Base-by-base conservation (phyloP, 257 asterid species). In the Fraxinus excelsior region DNA sequence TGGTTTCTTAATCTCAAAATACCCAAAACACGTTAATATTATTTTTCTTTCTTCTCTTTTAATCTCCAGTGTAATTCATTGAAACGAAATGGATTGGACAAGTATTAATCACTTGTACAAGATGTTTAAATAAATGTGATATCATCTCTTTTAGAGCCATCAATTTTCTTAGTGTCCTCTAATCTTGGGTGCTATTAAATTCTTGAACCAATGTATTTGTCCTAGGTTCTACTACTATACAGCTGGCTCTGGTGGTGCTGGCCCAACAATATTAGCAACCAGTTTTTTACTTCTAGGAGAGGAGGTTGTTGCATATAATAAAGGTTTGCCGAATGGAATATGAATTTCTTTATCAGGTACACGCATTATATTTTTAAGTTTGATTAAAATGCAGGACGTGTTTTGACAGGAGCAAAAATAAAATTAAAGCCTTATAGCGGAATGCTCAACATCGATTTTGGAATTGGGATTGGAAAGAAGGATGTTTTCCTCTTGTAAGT, bases 211-310 rank as follows among this genome's bases (percentile, higher is more conserved):
- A 80, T 11, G 37, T 80, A 80, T 49, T 78, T 76, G 78, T 78
- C 60, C 76, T 84, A 95, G 99, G 87, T 95, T 90, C 88, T 91
- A 88, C 85, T 95, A 95, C 85, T 91, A 91, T 78, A 95, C 99
- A 62, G 99, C 99, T 75, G 99, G 99, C 77, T 88, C 97, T 9
- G 99, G 99, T 73, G 98, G 99, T 78, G 98, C 93, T 74, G 99
- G 99, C 76, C 97, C 98, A 12, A 93, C 99, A 38, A 93, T 95
- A 85, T 83, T 93, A 80, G 86, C 99, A 7, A 93, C 99, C 65
- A 95, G 99, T 79, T 95, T 95, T 81, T 86, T 93, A 83, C 99
- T 95, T 83, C 91, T 95, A 31, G 99, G 98, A 80, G 97, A 95
- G 88, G 96, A 95, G 74, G 99, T 92, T 32, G 80, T 91, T 78